Conservation (phyloP, 2,329 filamentous ascomycete genomes). For the Aspergillus sp. region DNA sequence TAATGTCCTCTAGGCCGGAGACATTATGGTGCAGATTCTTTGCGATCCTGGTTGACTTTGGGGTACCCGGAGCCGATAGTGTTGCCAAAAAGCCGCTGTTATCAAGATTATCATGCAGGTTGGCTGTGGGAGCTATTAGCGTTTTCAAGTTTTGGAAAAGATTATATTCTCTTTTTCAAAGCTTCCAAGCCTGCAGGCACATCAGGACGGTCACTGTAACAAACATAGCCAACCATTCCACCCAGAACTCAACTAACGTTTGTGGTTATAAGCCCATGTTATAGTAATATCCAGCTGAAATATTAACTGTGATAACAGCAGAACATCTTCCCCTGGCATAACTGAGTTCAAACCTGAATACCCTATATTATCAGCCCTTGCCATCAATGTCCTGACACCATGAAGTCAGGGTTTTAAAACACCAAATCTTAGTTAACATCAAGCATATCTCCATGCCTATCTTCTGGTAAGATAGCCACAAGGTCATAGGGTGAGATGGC, state of each 20-base stretch:
- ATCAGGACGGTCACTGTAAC: background rate
- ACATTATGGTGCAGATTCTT: background rate
- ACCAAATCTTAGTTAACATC: background rate
- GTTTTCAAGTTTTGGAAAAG: background rate
- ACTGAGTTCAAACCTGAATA: background rate
- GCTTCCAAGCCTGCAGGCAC: background rate
- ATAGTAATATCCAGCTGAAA: background rate
- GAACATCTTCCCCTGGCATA: background rate
- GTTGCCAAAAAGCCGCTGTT: background rate
- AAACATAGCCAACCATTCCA: background rate
- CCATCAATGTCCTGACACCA: background rate
- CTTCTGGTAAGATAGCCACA: background rate
- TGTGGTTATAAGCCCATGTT: background rate
- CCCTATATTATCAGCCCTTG: background rate
- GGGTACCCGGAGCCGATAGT: background rate
- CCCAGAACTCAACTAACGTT: background rate
- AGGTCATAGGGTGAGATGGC: background rate
- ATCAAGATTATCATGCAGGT: background rate
- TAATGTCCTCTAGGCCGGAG: background rate
- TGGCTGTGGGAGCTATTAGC: background rate
- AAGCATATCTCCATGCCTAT: background rate
- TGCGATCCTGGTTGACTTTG: background rate
- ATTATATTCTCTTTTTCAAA: background rate
- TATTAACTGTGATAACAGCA: background rate
- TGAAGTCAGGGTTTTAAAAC: background rate